Evolutionary conservation across 768 basidiomycete species (phyloP).

Genomic region (Mycena capillaripes): DNA sequence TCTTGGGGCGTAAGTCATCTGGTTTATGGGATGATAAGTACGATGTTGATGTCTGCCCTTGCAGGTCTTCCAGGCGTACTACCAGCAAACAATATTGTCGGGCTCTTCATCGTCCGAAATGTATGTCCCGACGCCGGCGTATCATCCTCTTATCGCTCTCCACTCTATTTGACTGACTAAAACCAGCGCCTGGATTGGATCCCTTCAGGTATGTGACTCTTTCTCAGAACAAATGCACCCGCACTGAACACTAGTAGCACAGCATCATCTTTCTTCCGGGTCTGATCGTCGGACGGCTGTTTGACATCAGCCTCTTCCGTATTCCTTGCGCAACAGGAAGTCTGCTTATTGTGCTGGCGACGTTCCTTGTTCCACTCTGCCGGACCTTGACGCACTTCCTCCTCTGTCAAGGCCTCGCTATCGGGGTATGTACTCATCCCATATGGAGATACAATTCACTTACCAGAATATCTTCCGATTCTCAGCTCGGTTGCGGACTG

Average conservation of each 20-base stretch:
- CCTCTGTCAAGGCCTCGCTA: constrained; percentile 1
- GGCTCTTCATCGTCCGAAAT: constrained; percentile 4
- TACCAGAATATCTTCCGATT: neutral
- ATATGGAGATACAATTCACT: neutral
- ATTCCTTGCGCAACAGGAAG: neutral
- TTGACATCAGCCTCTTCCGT: constrained; percentile 70
- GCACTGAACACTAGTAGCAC: neutral
- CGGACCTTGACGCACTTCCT: neutral
- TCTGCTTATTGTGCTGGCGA: neutral
- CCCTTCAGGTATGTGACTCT: no score
- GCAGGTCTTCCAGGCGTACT: constrained; percentile 13
- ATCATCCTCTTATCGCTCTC: neutral
- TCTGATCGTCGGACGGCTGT: constrained; percentile 74
- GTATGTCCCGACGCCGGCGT: no score
- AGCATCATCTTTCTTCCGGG: constrained; percentile 58
- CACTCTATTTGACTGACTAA: neutral
- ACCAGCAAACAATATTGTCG: neutral
- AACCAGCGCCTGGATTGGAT: constrained; percentile 11
- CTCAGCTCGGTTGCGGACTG: neutral
- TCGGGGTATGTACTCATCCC: neutral
- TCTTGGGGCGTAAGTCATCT: constrained; percentile 7
- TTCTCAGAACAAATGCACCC: no score
- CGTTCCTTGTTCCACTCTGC: neutral
- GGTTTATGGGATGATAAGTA: neutral
- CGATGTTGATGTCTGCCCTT: neutral